Conservation (phyloP, 192 early-diverging fungal species). For the Coemansia sp. region DNA sequence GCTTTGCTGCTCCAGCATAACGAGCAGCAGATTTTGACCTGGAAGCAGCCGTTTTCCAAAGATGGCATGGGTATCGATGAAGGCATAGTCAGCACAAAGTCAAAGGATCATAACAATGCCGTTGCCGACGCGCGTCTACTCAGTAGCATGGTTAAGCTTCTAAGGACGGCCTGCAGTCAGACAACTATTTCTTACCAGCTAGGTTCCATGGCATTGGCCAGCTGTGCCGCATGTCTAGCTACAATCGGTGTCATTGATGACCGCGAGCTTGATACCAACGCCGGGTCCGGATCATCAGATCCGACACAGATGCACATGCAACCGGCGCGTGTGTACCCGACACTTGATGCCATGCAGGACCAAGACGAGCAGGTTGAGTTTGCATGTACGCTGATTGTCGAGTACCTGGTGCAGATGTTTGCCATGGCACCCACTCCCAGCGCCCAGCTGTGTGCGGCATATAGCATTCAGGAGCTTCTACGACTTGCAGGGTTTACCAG, state of each 20-base stretch:
- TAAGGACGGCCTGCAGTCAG: slow-evolving; percentile 21
- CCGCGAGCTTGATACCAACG: slow-evolving; percentile 4
- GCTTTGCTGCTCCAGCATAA: slow-evolving; percentile 18
- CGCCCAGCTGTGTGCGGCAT: slow-evolving; percentile 43
- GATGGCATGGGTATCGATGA: background rate
- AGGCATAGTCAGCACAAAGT: background rate
- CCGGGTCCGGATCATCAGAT: background rate
- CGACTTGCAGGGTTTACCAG: slow-evolving; percentile 37
- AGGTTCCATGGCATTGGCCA: slow-evolving; percentile 35
- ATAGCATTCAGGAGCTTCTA: slow-evolving; percentile 49
- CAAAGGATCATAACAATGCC: slow-evolving; percentile 2
- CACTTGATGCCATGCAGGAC: slow-evolving; percentile 20
- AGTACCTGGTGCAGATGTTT: slow-evolving; percentile 43
- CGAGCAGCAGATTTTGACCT: slow-evolving; percentile 17
- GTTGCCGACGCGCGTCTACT: slow-evolving; percentile 23
- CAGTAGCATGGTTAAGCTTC: slow-evolving; percentile 8
- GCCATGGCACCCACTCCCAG: slow-evolving; percentile 45
- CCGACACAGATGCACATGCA: background rate
- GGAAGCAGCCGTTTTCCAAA: slow-evolving; percentile 32
- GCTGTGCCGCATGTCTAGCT: slow-evolving; percentile 39
- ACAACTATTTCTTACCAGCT: slow-evolving; percentile 15
- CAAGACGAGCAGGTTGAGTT: slow-evolving; percentile 42
- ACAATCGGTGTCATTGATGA: slow-evolving; percentile 28
- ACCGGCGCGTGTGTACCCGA: background rate
- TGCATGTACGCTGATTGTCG: slow-evolving; percentile 40